Evolutionary conservation across 495 filamentous ascomycete genomes (phyloP), one percentile per base, ranked within the genome.

Genomic region (Polyplosphaeria fusca): DNA sequence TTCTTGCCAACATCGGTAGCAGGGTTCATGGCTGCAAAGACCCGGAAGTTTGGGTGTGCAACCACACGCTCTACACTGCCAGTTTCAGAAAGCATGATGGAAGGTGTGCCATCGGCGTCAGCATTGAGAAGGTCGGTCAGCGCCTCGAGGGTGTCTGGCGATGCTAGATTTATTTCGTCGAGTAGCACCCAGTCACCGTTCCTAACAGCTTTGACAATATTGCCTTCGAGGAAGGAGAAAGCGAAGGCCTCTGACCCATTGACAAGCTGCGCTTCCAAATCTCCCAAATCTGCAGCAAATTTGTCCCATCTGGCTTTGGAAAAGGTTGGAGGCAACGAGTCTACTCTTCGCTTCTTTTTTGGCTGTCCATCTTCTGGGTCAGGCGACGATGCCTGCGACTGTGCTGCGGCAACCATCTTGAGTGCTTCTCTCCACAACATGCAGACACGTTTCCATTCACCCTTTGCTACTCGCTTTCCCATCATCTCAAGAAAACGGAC

Each of bases 1-100:
- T 89, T 82, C 74, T 97, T 99, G 27, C 94, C 94, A 52, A 95
- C 82, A 76, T 99, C 94, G 12, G 92, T 97, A 11, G 94, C 92
- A 40, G 94, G 94, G 66, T 99, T 99, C 94, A 99, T 99, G 40
- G 93, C 93, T 22, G 88, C 94, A 70, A 99, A 97, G 22, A 99
- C 86, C 27, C 94, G 84, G 69, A 99, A 99, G 62, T 96, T 82
- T 2, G 88, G 86, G 68, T 99, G 93, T 1, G 91, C 91, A 47
- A 84, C 82, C 7, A 97, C 84, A 39, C 90, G 80, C 68, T 96
- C 89, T 22, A 91, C 85, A 54, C 91, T 87, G 46, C 93, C 94
- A 32, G 89, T 90, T 71, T 99, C 94, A 1, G 89, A 88, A 24
- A 99, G 80, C 12, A 96, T 74, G 32, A 99, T 82, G 13, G 88